Evolutionary conservation across 495 filamentous ascomycete genomes (phyloP).

Genomic region (Darksidea phi): DNA sequence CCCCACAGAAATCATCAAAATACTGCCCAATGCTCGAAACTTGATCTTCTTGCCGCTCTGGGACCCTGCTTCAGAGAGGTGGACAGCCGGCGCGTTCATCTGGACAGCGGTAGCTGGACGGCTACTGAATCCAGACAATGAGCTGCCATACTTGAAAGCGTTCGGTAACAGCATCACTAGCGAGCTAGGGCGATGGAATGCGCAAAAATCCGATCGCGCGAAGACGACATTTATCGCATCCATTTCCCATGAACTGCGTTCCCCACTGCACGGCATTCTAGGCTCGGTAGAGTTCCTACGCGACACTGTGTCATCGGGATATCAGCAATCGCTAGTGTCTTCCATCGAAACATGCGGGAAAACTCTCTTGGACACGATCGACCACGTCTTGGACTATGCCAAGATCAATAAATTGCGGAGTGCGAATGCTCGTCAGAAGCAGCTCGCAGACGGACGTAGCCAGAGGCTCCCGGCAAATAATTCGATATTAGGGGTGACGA

Average conservation of each 20-base stretch:
- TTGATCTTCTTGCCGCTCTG: conserved; percentile 40
- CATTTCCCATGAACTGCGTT: conserved; percentile 24
- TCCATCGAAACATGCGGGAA: conserved; percentile 9
- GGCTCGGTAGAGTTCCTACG: conserved; percentile 17
- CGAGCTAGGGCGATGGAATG: conserved; percentile 37
- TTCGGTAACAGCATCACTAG: conserved; percentile 40
- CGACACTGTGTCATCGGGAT: conserved; percentile 3
- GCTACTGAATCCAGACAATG: conserved; percentile 32
- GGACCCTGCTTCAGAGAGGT: conserved; percentile 21
- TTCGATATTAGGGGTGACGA: not conserved
- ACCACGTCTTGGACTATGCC: conserved; percentile 13
- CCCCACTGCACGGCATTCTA: conserved; percentile 27
- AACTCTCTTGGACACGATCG: conserved; percentile 19
- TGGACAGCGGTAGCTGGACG: conserved; percentile 36
- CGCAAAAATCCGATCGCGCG: not conserved
- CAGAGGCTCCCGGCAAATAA: not conserved
- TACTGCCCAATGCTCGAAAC: conserved; percentile 17
- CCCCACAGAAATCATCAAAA: not conserved
- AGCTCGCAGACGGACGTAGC: not conserved
- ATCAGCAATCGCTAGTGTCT: conserved; percentile 7
- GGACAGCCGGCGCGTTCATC: conserved; percentile 23
- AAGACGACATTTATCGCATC: conserved; percentile 18
- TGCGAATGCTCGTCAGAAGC: conserved; percentile 3
- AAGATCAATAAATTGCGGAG: conserved; percentile 22
- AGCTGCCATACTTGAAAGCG: conserved; percentile 37